Evolutionary conservation across 2,329 filamentous ascomycete species (phyloP).

Genomic region (Epichloe hybrida): DNA sequence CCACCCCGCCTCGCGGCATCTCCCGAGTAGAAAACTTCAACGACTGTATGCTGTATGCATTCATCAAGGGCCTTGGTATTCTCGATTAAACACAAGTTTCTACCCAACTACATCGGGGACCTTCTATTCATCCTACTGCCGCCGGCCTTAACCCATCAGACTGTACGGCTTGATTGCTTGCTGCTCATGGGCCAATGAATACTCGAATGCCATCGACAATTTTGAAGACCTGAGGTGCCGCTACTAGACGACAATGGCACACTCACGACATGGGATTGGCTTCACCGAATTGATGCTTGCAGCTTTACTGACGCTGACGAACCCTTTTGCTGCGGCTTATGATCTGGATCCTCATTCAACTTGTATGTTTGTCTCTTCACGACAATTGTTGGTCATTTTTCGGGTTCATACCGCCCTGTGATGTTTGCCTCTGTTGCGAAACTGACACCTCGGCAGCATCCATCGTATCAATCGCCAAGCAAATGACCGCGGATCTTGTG

Average conservation of each 20-base stretch:
- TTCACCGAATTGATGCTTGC: not conserved
- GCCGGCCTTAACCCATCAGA: no score
- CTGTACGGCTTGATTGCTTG: not conserved
- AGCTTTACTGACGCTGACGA: constrained; percentile 4
- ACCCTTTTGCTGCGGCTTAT: constrained; percentile 18
- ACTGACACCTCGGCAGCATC: constrained; percentile 26
- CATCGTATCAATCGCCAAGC: constrained; percentile 32
- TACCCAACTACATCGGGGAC: no score
- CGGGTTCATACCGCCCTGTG: not conserved
- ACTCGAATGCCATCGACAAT: not conserved
- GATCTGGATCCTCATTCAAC: constrained; percentile 24
- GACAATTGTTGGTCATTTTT: no score
- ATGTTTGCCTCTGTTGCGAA: not conserved
- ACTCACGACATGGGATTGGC: not conserved
- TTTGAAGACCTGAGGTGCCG: not conserved
- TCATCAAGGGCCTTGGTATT: no score
- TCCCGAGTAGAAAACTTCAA: no score
- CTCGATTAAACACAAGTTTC: no score
- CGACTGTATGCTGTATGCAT: no score
- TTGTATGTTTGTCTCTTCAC: constrained; percentile 13
- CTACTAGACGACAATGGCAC: not conserved
- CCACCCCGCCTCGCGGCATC: no score
- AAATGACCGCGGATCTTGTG: constrained; percentile 37
- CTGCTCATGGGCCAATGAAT: not conserved
- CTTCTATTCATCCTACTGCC: no score